Conservation (phyloP, 2,329 filamentous ascomycete species). For the Cladophialophora immunda region DNA sequence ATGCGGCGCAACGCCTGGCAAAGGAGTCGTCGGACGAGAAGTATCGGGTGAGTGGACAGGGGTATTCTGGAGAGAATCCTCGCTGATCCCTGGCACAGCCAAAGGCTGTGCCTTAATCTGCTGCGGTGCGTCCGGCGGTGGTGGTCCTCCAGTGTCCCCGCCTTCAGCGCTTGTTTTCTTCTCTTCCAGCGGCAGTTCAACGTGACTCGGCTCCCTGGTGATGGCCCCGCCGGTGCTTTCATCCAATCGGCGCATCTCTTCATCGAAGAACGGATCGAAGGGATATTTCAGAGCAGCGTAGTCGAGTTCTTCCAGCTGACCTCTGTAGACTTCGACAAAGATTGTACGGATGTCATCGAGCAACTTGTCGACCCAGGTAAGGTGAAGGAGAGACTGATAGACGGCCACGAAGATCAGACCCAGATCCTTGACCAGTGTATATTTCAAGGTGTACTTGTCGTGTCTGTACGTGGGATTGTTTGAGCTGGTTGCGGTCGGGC, state of each 20-base stretch:
- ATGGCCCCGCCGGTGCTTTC: constrained; percentile 49
- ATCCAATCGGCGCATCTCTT: constrained; percentile 85
- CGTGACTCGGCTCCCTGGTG: constrained; percentile 56
- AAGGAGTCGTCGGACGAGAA: constrained; percentile 81
- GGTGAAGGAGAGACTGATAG: constrained; percentile 91
- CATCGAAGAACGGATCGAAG: constrained; percentile 94
- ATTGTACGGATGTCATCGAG: constrained; percentile 94
- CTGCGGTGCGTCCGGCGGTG: constrained; percentile 61
- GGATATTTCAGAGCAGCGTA: constrained; percentile 81
- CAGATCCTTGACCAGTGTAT: constrained; percentile 90
- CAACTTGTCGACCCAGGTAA: constrained; percentile 96
- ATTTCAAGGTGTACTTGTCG: constrained; percentile 94
- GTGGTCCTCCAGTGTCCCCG: constrained; percentile 56
- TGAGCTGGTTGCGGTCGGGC: constrained; percentile 64
- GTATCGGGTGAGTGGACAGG: constrained; percentile 75
- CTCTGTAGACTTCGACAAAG: constrained; percentile 88
- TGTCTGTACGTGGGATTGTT: constrained; percentile 82
- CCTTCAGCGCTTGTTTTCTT: constrained; percentile 59
- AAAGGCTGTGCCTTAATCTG: constrained; percentile 60
- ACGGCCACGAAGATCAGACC: constrained; percentile 97
- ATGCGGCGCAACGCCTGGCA: constrained; percentile 64
- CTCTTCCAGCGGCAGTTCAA: constrained; percentile 53
- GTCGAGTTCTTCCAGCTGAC: constrained; percentile 82
- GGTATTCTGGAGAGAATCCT: constrained; percentile 71
- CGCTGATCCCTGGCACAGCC: constrained; percentile 51